A percentile compares a stretch with the other conserved stretches of the same genome.
Conservation (phyloP, 768 basidiomycete genomes). For the Clavulina sp. region DNA sequence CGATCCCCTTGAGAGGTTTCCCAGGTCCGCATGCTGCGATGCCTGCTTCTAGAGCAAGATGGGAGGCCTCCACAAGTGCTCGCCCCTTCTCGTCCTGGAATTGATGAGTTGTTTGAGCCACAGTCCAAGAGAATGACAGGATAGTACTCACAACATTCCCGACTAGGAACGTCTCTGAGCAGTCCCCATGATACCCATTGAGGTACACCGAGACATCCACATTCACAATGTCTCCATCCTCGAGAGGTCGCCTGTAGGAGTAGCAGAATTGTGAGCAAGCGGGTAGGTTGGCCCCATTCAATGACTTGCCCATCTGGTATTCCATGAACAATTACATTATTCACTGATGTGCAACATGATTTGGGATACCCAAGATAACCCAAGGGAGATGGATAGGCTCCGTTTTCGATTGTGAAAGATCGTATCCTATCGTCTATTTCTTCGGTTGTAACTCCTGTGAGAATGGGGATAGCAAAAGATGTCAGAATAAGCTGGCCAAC, state of each 20-base stretch:
- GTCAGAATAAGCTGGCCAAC: not conserved
- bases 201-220: slow-evolving; percentile 74
- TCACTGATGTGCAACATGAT: slow-evolving; percentile 74
- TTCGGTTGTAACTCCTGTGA: slow-evolving; percentile 46
- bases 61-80: slow-evolving; percentile 45
- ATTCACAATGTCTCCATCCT: slow-evolving; percentile 75
- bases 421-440: slow-evolving; percentile 58
- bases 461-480: slow-evolving; percentile 24
- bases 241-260: slow-evolving; percentile 39
- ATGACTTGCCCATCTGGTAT: slow-evolving; percentile 73
- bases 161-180: slow-evolving; percentile 66
- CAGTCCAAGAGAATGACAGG: not conserved
- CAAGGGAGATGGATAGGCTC: slow-evolving; percentile 78
- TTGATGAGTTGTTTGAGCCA: not conserved
- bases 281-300: not conserved
- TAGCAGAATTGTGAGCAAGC: slow-evolving; percentile 16
- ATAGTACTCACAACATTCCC: slow-evolving; percentile 46
- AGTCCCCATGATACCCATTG: slow-evolving; percentile 81
- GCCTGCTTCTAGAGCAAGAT: slow-evolving; percentile 46
- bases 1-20: slow-evolving; percentile 49
- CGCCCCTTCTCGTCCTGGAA: slow-evolving; percentile 49
- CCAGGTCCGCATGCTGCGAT: slow-evolving; percentile 66
- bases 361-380: slow-evolving; percentile 58
- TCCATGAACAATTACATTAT: slow-evolving; percentile 75
- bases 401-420: slow-evolving; percentile 42